Evolutionary conservation across 768 basidiomycete genomes (phyloP), one percentile per base, ranked within the genome.

Genomic region (Gymnopilus junonius): DNA sequence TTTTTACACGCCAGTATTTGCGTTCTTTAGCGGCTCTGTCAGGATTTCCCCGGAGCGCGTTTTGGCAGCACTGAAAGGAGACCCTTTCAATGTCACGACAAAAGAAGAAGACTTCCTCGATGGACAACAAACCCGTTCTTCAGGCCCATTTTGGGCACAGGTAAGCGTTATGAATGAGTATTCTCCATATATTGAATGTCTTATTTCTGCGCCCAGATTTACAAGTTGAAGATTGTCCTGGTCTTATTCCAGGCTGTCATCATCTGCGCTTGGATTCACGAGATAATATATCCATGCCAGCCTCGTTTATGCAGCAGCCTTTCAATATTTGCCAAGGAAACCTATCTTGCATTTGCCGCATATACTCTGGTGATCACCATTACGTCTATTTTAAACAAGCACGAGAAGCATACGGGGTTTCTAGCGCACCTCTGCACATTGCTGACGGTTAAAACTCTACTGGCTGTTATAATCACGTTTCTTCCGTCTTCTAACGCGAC

Each of bases 111-210:
- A 68, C 32, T 50, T 68, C 11, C 39, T 58, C 7, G 65, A 68
- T 23, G 67, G 67, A 54, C 54, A 55, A 58, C 64, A 62, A 23
- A 61, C 59, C 37, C 57, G 57, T 55, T 46, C 40, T 37, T 58
- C 46, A 17, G 20, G 39, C 8, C 15, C 11, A 15, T 68, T 68
- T 45, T 68, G 67, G 67, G 29, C 15, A 31, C 27, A 61, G 58
- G 67, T 68, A 56, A 12, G 65, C 56, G 31, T 50, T 12, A 39
- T 20, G 23, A 29, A 54, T 5, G 21, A 27, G 4, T n/a, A 15
- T n/a, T 43, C 3, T 8, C 14, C 12, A 14, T 17, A 21, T n/a
- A 37, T 27, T 34, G 12, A 27, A 35, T 43, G 37, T 23, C 25
- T 17, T 27, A 37, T 39, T 34, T 21, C 17, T 20, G 12, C 34